Evolutionary conservation across 352 stramenopile species (phyloP), one percentile per base, ranked within the genome.

Genomic region (Globisporangium cylindrosporum): DNA sequence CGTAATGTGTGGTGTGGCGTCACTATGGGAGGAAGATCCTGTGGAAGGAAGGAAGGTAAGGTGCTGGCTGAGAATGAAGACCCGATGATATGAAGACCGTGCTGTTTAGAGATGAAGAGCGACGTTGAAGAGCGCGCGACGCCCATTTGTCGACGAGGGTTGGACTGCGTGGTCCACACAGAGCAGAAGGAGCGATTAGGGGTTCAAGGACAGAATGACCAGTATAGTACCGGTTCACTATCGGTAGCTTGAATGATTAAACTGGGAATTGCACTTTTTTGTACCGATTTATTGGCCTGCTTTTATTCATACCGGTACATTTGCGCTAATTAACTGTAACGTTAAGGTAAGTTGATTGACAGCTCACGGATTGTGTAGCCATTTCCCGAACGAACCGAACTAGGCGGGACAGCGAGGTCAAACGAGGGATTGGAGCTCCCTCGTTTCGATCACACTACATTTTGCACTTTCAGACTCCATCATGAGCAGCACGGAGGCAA

Each of bases 71-170:
- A 2, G 54, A 59, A 27, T 59, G 48, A 58, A 58, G 53, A 58
- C 53, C 53, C 53, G 24, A 15, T 58, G 53, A 58, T 58, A 10
- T 58, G 53, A 58, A 58, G 53, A 58, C 53, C 53, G 22, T 8
- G 51, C 2, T 41, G 36, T 41, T 41, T 41, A 41, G 36, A 41
- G 36, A 41, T 41, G 1, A 32, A 32, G 27, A 12, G 36, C n/a
- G 53, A 58, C 24, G 53, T 58, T 58, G 53, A 58, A 58, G 53
- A 56, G 49, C 41, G 41, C 15, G 4, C 1, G 38, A 46, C 38
- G 14, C 38, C 22, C 49, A 56, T 56, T 56, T 56, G 20, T 58
- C 18, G 53, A 58, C 53, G 22, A 36, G 14, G 24, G 24, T 12
- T 58, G 14, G 22, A 8, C 4, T 27, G 22, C 22, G 49, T 56